phyloP scores from a whole-genome alignment of 2,329 filamentous ascomycete genomes.

The Penicillium sp. region DNA sequence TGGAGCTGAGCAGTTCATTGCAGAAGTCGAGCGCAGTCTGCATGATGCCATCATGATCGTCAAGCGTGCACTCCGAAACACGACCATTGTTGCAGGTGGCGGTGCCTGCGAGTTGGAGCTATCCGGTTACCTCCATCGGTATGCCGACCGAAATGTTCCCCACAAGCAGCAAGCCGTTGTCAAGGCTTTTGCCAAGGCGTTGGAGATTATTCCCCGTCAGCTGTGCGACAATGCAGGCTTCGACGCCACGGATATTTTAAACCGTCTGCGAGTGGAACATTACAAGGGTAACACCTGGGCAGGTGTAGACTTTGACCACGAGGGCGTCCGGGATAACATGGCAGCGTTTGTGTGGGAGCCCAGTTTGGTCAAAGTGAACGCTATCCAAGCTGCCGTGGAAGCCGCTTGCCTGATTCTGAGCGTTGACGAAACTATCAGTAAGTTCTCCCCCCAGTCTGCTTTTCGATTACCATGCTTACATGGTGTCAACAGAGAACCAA shows the following conservation, averaged over 20 bases:
- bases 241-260: conserved; percentile 96
- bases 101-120: conserved; percentile 97
- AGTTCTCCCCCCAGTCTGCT: conserved; percentile 30
- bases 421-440: conserved; percentile 96
- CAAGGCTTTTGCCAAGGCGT: conserved; percentile 95
- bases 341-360: conserved; percentile 98
- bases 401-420: conserved; percentile 93
- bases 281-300: conserved; percentile 92
- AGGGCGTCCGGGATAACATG: conserved; percentile 94
- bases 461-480: not conserved
- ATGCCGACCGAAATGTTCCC: conserved; percentile 87
- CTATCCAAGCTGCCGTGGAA: conserved; percentile 93
- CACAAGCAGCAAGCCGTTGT: conserved; percentile 98
- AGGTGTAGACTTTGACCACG: conserved; percentile 91
- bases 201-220: conserved; percentile 95
- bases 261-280: conserved; percentile 94
- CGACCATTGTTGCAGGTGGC: conserved; percentile 90
- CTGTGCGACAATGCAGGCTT: conserved; percentile 98
- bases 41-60: conserved; percentile 99
- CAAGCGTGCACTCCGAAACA: conserved; percentile 95
- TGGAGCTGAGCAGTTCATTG: conserved; percentile 98
- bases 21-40: conserved; percentile 94
- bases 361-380: conserved; percentile 93
- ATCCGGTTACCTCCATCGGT: conserved; percentile 89
- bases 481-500: conserved; percentile 70